These are phyloP conservation scores for Ascochyta lentis DNA, from an alignment of 2,329 filamentous ascomycete species.

Conservation along the genomic window DNA sequence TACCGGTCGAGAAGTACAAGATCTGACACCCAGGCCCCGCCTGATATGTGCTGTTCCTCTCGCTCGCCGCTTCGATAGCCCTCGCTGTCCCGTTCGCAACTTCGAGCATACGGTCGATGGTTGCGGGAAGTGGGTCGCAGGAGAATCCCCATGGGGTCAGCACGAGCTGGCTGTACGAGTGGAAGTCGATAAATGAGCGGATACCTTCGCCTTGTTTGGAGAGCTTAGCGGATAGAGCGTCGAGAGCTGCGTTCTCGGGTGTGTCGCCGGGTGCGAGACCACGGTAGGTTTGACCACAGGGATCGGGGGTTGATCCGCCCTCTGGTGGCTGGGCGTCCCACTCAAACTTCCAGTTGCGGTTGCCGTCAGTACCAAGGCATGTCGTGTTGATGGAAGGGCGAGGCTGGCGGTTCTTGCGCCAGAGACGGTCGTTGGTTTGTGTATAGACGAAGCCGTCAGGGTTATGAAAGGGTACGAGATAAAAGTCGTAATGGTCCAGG, in stretches of 20 bases:
- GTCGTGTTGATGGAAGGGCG: slow-evolving; percentile 35
- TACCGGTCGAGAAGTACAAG: slow-evolving; percentile 62
- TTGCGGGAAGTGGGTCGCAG: slow-evolving; percentile 49
- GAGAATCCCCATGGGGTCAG: slow-evolving; percentile 63
- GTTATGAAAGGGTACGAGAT: slow-evolving; percentile 43
- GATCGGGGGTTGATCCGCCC: slow-evolving; percentile 35
- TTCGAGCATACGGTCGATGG: slow-evolving; percentile 56
- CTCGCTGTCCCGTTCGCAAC: slow-evolving; percentile 28
- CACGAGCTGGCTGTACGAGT: slow-evolving; percentile 67
- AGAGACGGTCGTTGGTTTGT: slow-evolving; percentile 44
- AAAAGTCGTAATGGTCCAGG: slow-evolving; percentile 42
- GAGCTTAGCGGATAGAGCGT: slow-evolving; percentile 53
- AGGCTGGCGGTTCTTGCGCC: slow-evolving; percentile 47
- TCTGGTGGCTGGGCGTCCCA: slow-evolving; percentile 40
- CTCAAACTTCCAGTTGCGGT: slow-evolving; percentile 45
- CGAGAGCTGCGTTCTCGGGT: slow-evolving; percentile 49
- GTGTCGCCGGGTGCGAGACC: slow-evolving; percentile 40
- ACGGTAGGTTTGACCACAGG: slow-evolving; percentile 44
- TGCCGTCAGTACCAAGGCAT: slow-evolving; percentile 44
- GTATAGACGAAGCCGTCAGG: slow-evolving; percentile 45
- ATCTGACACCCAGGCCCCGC: slow-evolving; percentile 62
- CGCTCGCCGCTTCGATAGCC: slow-evolving; percentile 58
- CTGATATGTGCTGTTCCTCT: slow-evolving; percentile 44
- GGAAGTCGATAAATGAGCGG: slow-evolving; percentile 69
- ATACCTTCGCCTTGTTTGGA: slow-evolving; percentile 53